Conservation (phyloP, 495 filamentous ascomycete genomes). For the Pyronema omphalodes region DNA sequence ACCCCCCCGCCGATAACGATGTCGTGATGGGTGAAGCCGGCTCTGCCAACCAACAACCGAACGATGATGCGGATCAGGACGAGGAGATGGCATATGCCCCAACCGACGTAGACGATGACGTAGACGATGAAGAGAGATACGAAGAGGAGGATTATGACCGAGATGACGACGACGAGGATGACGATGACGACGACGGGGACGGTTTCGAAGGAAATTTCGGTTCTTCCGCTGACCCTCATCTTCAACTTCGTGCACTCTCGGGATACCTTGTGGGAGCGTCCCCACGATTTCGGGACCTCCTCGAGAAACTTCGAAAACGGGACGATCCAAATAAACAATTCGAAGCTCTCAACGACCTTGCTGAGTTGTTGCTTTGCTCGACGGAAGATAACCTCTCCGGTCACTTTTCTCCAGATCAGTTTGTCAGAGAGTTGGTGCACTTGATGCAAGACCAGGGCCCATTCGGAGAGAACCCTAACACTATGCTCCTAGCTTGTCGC, state of each 20-base stretch:
- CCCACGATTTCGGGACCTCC: conserved; percentile 60
- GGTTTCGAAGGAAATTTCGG: conserved; percentile 58
- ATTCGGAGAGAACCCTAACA: conserved; percentile 80
- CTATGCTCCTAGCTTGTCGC: conserved; percentile 92
- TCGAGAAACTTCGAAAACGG: conserved; percentile 67
- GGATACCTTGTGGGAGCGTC: conserved; percentile 81
- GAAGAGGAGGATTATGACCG: conserved; percentile 31
- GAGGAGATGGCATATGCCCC: conserved; percentile 30
- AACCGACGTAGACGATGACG: conserved; percentile 32
- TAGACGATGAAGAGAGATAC: conserved; percentile 29
- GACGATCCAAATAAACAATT: conserved; percentile 77
- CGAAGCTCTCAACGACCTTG: conserved; percentile 82
- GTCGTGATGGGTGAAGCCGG: conserved; percentile 40
- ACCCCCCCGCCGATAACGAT: conserved; percentile 31
- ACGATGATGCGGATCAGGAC: conserved; percentile 33
- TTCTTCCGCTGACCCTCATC: conserved; percentile 42
- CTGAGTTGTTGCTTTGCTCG: conserved; percentile 79
- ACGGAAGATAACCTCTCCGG: conserved; percentile 95
- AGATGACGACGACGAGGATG: conserved; percentile 37
- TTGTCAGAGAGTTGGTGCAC: conserved; percentile 81
- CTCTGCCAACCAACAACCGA: conserved; percentile 11
- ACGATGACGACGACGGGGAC: conserved; percentile 64
- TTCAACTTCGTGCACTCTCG: conserved; percentile 70
- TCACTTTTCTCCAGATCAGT: conserved; percentile 83
- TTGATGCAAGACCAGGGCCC: conserved; percentile 82